These are phyloP conservation scores for Rhododendron kiyosumense DNA, from an alignment of 148 eudicot species.

Conservation along the genomic window DNA sequence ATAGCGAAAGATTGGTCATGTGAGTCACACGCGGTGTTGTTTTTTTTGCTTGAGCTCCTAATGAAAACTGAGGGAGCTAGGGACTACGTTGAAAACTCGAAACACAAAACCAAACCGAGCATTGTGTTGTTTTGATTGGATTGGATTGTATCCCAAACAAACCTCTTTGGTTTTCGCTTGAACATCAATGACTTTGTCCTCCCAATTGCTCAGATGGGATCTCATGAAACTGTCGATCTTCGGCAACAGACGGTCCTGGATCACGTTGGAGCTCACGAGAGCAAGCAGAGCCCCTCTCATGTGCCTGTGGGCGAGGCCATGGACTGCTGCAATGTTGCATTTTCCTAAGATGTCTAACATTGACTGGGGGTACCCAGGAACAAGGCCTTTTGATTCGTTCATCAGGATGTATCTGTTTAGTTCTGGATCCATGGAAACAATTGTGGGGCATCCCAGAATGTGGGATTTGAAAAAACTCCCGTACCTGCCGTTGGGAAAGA, in stretches of 20 bases:
- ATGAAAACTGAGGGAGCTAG: neutral
- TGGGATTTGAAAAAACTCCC: slow-evolving; percentile 90
- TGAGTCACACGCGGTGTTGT: no score
- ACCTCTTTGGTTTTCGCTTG: slow-evolving; percentile 93
- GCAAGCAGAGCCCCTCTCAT: slow-evolving; percentile 90
- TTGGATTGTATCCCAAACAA: neutral
- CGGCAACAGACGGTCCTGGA: slow-evolving; percentile 64
- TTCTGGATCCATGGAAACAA: slow-evolving; percentile 91
- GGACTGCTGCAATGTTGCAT: slow-evolving; percentile 95
- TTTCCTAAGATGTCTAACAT: slow-evolving; percentile 87
- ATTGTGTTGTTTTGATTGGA: neutral
- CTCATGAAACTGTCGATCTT: slow-evolving; percentile 83
- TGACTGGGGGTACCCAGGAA: slow-evolving; percentile 92
- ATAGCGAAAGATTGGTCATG: no score
- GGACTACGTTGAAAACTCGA: neutral
- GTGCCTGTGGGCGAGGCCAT: slow-evolving; percentile 88
- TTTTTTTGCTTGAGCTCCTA: no score
- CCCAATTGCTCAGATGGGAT: slow-evolving; percentile 73
- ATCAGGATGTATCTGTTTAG: slow-evolving; percentile 69
- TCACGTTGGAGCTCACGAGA: slow-evolving; percentile 74
- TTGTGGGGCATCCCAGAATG: slow-evolving; percentile 85
- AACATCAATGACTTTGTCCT: slow-evolving; percentile 56
- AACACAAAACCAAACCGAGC: neutral
- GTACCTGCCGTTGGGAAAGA: slow-evolving; percentile 35
- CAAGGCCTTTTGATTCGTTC: slow-evolving; percentile 83